Conservation (phyloP, 257 asterid species). For the Scutellaria galericulata region DNA sequence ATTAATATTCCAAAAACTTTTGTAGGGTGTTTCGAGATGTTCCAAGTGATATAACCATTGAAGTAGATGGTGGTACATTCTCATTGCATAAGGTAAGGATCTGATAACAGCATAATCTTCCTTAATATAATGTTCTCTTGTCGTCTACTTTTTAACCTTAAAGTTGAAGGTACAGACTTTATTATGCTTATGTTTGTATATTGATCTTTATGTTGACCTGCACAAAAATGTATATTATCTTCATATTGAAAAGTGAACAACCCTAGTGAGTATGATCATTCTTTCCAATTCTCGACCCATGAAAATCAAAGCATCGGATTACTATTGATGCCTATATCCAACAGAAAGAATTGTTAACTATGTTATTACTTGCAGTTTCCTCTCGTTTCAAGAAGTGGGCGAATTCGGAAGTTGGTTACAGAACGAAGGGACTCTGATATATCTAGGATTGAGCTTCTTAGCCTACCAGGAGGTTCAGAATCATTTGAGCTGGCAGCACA, state of each 20-base stretch:
- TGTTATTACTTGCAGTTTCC: conserved; percentile 66
- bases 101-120: neutral
- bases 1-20: conserved; percentile 14
- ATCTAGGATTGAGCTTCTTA: conserved; percentile 61
- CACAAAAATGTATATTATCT: no score
- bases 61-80: conserved; percentile 68
- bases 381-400: conserved; percentile 82
- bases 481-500: conserved; percentile 84
- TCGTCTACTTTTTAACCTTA: neutral
- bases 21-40: conserved; percentile 87
- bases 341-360: no score
- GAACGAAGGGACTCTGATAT: conserved; percentile 65
- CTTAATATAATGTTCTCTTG: neutral
- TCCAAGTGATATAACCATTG: conserved; percentile 78
- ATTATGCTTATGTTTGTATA: no score
- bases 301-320: no score
- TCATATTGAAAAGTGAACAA: no score
- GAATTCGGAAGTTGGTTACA: conserved; percentile 73
- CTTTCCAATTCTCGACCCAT: no score
- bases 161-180: no score
- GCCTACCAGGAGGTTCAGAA: conserved; percentile 81
- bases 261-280: no score
- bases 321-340: neutral
- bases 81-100: conserved; percentile 75
- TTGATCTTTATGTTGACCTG: no score